Evolutionary conservation across 176 grass and related monocot species (phyloP).

Genomic region (Poa annua): DNA sequence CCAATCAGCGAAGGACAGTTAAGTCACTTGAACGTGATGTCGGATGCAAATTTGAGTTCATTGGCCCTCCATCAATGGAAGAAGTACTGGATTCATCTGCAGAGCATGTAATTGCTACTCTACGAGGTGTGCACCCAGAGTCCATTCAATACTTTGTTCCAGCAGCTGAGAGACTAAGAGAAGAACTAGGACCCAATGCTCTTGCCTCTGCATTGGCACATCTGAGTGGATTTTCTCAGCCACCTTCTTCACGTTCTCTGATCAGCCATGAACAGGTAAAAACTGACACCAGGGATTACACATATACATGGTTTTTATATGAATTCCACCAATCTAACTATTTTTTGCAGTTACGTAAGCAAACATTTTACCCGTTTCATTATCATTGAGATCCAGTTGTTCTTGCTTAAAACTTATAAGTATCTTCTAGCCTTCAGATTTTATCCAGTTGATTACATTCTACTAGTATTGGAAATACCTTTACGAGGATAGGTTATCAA

Average conservation of each 20-base stretch:
- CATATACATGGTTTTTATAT: conserved; percentile 25
- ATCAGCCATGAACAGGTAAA: conserved; percentile 92
- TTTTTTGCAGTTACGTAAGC: background rate
- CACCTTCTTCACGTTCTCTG: conserved; percentile 90
- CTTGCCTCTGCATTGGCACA: conserved; percentile 96
- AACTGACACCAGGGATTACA: conserved; percentile 17
- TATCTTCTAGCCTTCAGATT: conserved; percentile 24
- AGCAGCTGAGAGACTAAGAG: conserved; percentile 71
- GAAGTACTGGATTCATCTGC: conserved; percentile 88
- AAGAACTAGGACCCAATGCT: conserved; percentile 77
- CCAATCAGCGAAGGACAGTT: conserved; percentile 87
- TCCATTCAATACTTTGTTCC: conserved; percentile 78
- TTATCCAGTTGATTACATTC: conserved; percentile 24
- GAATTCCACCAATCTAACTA: conserved; percentile 19
- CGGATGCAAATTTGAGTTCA: conserved; percentile 87
- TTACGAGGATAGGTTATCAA: conserved; percentile 23
- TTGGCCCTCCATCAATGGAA: conserved; percentile 76
- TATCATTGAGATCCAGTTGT: background rate
- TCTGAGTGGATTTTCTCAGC: conserved; percentile 96
- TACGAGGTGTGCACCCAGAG: conserved; percentile 73
- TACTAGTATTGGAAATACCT: background rate
- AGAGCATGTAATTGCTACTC: conserved; percentile 88
- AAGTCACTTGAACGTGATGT: conserved; percentile 91
- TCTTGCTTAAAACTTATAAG: conserved; percentile 10
- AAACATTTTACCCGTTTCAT: background rate